Conservation (phyloP, 1,284 basidiomycete genomes). For the Bjerkandera adusta region DNA sequence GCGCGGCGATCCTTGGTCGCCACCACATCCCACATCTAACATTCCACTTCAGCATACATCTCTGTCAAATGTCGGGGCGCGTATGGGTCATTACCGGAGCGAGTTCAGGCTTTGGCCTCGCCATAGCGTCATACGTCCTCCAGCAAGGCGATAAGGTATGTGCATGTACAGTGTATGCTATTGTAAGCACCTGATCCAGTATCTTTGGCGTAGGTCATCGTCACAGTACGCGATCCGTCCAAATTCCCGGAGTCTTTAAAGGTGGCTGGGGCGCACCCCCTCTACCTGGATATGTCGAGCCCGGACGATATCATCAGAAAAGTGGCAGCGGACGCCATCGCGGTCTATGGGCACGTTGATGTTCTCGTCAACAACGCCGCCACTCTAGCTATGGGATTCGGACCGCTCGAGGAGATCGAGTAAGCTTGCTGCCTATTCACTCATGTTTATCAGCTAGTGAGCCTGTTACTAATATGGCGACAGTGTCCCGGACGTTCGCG, state of each 20-base stretch:
- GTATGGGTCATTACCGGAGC: constrained; percentile 32
- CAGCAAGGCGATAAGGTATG: constrained; percentile 27
- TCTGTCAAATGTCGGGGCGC: constrained; percentile 2
- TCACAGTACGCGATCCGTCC: constrained; percentile 22
- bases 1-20: no score
- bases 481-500: constrained; percentile 12
- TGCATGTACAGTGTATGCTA: background rate
- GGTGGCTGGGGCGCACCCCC: constrained; percentile 19
- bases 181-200: background rate
- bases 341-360: constrained; percentile 20
- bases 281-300: constrained; percentile 23
- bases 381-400: constrained; percentile 17
- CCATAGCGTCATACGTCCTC: constrained; percentile 24
- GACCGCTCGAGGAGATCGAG: constrained; percentile 10
- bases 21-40: no score
- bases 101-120: constrained; percentile 30
- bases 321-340: constrained; percentile 20
- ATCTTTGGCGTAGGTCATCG: constrained; percentile 24
- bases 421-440: background rate
- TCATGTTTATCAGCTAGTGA: background rate
- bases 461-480: background rate
- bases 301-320: constrained; percentile 22
- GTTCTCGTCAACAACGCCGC: constrained; percentile 27
- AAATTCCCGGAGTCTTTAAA: constrained; percentile 22
- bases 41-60: background rate